Conservation (phyloP, 352 stramenopile species). For the Phytopythium kandeliae region DNA sequence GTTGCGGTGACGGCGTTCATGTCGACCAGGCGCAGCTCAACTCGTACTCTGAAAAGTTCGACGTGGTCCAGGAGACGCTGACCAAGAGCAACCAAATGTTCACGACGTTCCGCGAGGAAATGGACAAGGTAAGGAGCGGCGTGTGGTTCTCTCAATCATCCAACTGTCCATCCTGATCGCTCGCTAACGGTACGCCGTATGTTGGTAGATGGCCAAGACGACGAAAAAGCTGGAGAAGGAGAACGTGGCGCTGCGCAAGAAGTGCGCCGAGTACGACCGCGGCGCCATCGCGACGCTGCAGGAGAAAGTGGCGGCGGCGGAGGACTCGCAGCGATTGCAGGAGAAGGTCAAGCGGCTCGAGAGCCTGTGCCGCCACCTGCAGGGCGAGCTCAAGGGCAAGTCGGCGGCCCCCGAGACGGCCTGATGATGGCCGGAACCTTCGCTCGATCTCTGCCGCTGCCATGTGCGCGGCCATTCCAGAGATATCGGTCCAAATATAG, state of each 20-base stretch:
- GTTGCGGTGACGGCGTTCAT: neutral
- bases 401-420: conserved; percentile 17
- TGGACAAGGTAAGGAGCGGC: conserved; percentile 76
- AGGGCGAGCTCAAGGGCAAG: conserved; percentile 65
- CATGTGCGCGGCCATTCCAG: too few relatives aligned
- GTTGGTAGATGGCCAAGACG: conserved; percentile 66
- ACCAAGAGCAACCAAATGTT: conserved; percentile 87
- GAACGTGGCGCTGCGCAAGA: conserved; percentile 72
- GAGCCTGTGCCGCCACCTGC: conserved; percentile 71
- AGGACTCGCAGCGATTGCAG: conserved; percentile 64
- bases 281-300: conserved; percentile 71
- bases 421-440: neutral
- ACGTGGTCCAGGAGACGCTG: conserved; percentile 79
- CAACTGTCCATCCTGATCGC: too few relatives aligned
- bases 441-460: neutral
- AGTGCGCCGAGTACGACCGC: conserved; percentile 75
- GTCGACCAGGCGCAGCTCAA: conserved; percentile 48
- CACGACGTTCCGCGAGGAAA: conserved; percentile 74
- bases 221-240: conserved; percentile 88
- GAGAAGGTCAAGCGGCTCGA: conserved; percentile 85
- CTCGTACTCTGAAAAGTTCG: conserved; percentile 84
- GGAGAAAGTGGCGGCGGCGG: conserved; percentile 50
- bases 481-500: conserved; percentile 2
- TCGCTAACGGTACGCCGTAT: too few relatives aligned
- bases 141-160: too few relatives aligned